Evolutionary conservation across 305 asterid species (phyloP).

Genomic region (Rubia peregrina): DNA sequence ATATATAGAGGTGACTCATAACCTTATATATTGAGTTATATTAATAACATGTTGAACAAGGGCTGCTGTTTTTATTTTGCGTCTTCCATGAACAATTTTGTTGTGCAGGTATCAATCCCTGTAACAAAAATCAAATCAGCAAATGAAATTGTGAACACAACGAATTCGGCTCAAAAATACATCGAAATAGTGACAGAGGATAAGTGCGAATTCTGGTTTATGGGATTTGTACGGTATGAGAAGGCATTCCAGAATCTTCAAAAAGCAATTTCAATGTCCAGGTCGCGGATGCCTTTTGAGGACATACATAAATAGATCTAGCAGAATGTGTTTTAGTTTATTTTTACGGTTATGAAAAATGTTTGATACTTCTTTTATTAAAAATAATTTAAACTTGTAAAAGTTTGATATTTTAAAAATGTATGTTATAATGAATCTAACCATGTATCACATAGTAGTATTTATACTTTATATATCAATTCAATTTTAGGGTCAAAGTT

Average conservation of each 20-base stretch:
- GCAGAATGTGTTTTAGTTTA: neutral
- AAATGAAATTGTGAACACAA: conserved; percentile 41
- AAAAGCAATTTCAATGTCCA: conserved; percentile 39
- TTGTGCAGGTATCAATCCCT: conserved; percentile 21
- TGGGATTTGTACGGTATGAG: conserved; percentile 70
- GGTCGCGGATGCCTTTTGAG: neutral
- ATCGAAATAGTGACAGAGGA: conserved; percentile 54
- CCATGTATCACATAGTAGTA: too few relatives aligned
- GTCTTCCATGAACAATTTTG: neutral
- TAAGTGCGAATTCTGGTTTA: conserved; percentile 59
- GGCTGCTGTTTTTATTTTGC: too few relatives aligned
- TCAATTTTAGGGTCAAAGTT: too few relatives aligned
- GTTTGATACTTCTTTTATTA: too few relatives aligned
- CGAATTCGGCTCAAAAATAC: conserved; percentile 49
- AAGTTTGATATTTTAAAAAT: too few relatives aligned
- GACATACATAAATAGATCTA: neutral
- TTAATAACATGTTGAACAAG: too few relatives aligned
- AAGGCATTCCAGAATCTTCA: conserved; percentile 49
- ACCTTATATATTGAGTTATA: too few relatives aligned
- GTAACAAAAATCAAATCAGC: conserved; percentile 46
- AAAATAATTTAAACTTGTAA: too few relatives aligned
- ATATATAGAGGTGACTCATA: too few relatives aligned
- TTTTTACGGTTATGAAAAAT: too few relatives aligned
- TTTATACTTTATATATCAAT: too few relatives aligned
- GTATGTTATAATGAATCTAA: too few relatives aligned